Evolutionary conservation across 306 rosid species (phyloP).

Genomic region (Luffa acutangula): DNA sequence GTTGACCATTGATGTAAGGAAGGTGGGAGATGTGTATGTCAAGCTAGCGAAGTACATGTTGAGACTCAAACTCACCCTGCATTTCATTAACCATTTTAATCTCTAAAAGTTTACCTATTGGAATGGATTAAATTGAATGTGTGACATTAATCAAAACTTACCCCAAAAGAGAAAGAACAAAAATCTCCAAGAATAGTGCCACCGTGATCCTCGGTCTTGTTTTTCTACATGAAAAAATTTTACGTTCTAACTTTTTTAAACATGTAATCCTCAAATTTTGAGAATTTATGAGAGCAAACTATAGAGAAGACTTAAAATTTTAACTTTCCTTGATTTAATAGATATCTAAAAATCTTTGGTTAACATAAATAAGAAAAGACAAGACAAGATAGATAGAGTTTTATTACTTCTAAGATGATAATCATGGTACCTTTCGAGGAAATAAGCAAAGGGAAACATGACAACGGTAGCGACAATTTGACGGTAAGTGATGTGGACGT

Average conservation of each 20-base stretch:
- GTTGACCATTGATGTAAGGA: constrained; percentile 56
- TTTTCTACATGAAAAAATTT: constrained; percentile 24
- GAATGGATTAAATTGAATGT: background rate
- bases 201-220: constrained; percentile 57
- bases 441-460: constrained; percentile 68
- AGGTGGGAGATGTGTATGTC: constrained; percentile 70
- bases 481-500: constrained; percentile 63
- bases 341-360: too few species aligned
- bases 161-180: constrained; percentile 77
- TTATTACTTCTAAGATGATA: background rate
- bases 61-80: constrained; percentile 51
- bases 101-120: background rate
- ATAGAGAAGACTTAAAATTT: too few species aligned
- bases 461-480: constrained; percentile 39
- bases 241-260: too few species aligned
- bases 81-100: background rate
- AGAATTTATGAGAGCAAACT: too few species aligned
- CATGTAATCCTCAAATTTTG: background rate
- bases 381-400: background rate
- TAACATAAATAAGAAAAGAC: too few species aligned
- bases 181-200: constrained; percentile 48
- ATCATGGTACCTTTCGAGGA: constrained; percentile 52
- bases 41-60: constrained; percentile 76
- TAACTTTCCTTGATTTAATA: too few species aligned
- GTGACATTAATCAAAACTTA: constrained; percentile 15